These are phyloP conservation scores for Metschnikowia arizonensis DNA, from an alignment of 805 yeast species.

Conservation along the genomic window DNA sequence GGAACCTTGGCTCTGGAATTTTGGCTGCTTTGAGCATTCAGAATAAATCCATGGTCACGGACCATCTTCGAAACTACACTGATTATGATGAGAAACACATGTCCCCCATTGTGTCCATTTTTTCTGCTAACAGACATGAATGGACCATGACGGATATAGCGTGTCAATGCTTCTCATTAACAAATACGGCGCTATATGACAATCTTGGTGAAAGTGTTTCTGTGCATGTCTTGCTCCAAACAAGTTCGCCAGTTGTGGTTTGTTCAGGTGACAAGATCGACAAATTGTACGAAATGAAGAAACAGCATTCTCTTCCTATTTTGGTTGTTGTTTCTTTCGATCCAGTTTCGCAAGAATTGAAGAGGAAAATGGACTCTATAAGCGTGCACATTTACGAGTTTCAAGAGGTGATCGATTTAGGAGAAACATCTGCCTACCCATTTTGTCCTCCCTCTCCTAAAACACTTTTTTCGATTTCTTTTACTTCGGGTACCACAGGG, in stretches of 20 bases:
- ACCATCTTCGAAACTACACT: constrained; percentile 18
- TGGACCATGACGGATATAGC: constrained; percentile 37
- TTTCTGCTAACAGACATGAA: constrained; percentile 24
- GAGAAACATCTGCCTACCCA: constrained; percentile 25
- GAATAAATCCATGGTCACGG: constrained; percentile 21
- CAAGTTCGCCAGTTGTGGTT: constrained; percentile 19
- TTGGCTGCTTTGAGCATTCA: constrained; percentile 25
- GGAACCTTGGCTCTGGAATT: constrained; percentile 55
- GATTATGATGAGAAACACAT: constrained; percentile 6
- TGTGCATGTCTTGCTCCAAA: constrained; percentile 27
- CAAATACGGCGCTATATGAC: constrained; percentile 39
- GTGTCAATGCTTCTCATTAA: constrained; percentile 28
- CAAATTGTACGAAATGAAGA: constrained; percentile 42
- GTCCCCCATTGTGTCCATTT: constrained; percentile 21
- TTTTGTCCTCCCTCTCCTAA: constrained; percentile 48
- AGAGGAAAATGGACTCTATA: not conserved
- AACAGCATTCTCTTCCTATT: constrained; percentile 23
- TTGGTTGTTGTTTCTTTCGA: constrained; percentile 12
- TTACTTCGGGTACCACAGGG: constrained; percentile 58
- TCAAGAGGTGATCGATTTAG: constrained; percentile 30
- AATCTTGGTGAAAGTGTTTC: constrained; percentile 35
- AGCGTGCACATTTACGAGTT: constrained; percentile 29
- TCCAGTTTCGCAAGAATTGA: constrained; percentile 11
- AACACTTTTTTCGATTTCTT: constrained; percentile 53
- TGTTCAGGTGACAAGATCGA: constrained; percentile 49